Evolutionary conservation across 2,329 filamentous ascomycete species (phyloP), one percentile per base, ranked within the genome.

Genomic region (Setomelanomma holmii): DNA sequence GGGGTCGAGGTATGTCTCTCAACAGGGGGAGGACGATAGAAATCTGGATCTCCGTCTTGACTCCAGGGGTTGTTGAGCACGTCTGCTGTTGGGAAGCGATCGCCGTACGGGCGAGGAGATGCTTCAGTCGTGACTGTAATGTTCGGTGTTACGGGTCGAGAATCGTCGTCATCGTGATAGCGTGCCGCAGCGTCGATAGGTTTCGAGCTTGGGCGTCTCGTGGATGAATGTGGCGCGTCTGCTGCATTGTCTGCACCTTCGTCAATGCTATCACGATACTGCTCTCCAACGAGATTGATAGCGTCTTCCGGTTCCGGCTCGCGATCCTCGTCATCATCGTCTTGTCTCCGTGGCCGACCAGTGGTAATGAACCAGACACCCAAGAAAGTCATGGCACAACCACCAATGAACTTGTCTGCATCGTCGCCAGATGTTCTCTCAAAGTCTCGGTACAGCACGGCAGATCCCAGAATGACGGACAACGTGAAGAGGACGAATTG

Each of bases 331-430:
- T 87, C 84, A 3, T 85, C 82, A 3, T 85, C 82, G n/a, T 49
- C 46, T 12, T 58, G 42, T 14, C 53, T 53, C 3, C 50, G 47
- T 5, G 57, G 61, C 61, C 93, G 84, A 47, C 91, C 92, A 66
- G 89, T 96, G 1, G 95, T 98, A 68, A 99, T 97, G 61, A 97
- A 84, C 76, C 95, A 98, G n/a, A 99, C 95, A 8, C 95, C 95
- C 53, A 93, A 87, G 74, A 99, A 99, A 1, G 95, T 99, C 59
- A 99, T 77, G 4, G 91, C 81, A 75, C 95, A 99, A 33, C 95
- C 95, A 19, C 90, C 91, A 11, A 96, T 78, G 68, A 99, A 99
- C 66, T 96, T 96, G 50, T 80, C 78, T 2, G 90, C 90, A 66
- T 91, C 89, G 41, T 86, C 82, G 23, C 82, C 76, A 0, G 87